Base-by-base conservation (phyloP, 2,329 filamentous ascomycete genomes). In the Claviceps arundinis region DNA sequence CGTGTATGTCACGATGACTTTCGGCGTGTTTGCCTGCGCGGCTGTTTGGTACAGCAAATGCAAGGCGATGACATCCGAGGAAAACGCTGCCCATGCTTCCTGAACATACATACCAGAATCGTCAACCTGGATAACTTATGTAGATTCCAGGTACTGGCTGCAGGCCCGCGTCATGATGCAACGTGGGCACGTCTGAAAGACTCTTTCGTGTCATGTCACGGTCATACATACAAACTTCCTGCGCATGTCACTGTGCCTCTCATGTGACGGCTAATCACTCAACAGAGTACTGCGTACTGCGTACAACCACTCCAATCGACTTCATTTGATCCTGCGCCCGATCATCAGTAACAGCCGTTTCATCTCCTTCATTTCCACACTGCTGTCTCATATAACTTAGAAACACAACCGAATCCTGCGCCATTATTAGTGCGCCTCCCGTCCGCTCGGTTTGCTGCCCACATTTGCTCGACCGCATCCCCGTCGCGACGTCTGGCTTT, bases 401-500 rank as follows among this genome's bases (percentile, higher is more conserved):
- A 34, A 34, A 9, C 17, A 11, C 17, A 42, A 19, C 8, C 17
- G 19, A 42, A 42, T 42, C 40, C 40, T 42, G 40, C 40, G 11
- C 40, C 3, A 42, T 17, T 26, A 9, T 17, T 42, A 22, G 40
- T 26, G 19, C 24, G 42, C 19, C 19, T 26, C 42, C 13, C 43
- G 13, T 45, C 14, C 17, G 6, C n/a, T 19, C 17, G 30, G 7
- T 16, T 43, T 38, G 22, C 40, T 14, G 13, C 42, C 42, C 42
- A 44, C 42, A 34, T 24, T 24, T 44, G 22, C 22, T 44, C 42
- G 19, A 44, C 42, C 19, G 41, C 42, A 44, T 44, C 19, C 42
- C 22, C 42, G 34, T 46, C 43, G 34, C 43, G 48, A 37, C 48
- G 37, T 34, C 47, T 43, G 37, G 56, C 52, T 26, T 14, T 42